These are phyloP conservation scores for Zoysia pacifica DNA, from an alignment of 176 grass and related monocot genomes.

Conservation along the genomic window DNA sequence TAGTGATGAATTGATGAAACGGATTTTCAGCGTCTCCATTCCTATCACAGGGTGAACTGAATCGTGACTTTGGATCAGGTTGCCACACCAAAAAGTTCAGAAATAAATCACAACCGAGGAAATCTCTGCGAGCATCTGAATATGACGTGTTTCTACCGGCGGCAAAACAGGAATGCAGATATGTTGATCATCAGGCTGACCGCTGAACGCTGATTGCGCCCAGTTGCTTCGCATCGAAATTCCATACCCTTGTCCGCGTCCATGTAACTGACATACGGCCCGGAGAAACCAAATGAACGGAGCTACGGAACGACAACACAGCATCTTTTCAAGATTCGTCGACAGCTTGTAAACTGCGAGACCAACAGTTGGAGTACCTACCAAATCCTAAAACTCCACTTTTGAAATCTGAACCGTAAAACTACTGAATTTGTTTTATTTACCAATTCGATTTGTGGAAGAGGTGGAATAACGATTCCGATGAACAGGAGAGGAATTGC, in stretches of 20 bases:
- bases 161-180: conserved; percentile 7
- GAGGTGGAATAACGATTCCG: neutral
- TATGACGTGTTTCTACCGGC: neutral
- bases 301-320: conserved; percentile 4
- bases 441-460: neutral
- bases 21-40: neutral
- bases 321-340: neutral
- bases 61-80: neutral
- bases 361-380: neutral
- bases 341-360: neutral
- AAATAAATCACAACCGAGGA: neutral
- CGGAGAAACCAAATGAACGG: conserved; percentile 6
- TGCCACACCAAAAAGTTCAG: neutral
- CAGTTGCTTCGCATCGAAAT: neutral
- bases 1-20: neutral
- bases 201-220: neutral
- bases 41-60: neutral
- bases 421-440: neutral
- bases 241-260: conserved; percentile 15
- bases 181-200: neutral
- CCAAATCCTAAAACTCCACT: neutral
- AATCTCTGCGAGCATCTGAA: conserved; percentile 1
- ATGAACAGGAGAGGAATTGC: neutral
- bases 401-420: neutral
- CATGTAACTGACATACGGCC: conserved; percentile 25